phyloP scores from a whole-genome alignment of 495 filamentous ascomycete species.

The Penicillium pancosmium region DNA sequence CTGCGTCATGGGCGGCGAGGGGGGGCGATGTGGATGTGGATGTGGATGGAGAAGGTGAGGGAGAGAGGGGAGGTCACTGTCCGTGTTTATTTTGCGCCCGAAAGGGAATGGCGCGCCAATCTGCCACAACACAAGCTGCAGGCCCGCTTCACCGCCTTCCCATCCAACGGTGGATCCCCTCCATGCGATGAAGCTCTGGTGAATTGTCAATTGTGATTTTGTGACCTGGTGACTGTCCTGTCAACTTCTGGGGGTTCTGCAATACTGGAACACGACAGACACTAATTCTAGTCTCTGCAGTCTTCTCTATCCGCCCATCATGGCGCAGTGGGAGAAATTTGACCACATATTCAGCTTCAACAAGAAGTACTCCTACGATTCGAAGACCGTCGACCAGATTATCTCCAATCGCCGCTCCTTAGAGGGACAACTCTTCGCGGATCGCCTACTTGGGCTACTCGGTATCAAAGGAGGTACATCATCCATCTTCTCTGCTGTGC shows the following conservation, averaged over 20 bases:
- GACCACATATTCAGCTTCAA: conserved; percentile 65
- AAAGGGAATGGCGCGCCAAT: conserved; percentile 42
- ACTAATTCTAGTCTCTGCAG: background rate
- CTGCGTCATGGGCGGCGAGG: conserved; percentile 36
- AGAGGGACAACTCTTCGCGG: conserved; percentile 72
- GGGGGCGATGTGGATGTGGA: conserved; percentile 8
- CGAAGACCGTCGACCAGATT: conserved; percentile 58
- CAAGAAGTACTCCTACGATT: conserved; percentile 63
- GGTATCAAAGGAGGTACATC: conserved; percentile 64
- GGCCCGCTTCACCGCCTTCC: conserved; percentile 26
- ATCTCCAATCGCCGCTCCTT: conserved; percentile 62
- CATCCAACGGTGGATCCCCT: background rate
- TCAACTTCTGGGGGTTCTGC: background rate
- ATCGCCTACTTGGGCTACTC: conserved; percentile 70
- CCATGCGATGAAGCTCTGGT: background rate
- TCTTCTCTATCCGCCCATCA: conserved; percentile 17
- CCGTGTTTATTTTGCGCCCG: conserved; percentile 47
- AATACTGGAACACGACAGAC: background rate
- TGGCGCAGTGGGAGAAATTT: conserved; percentile 58
- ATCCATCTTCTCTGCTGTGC: background rate
- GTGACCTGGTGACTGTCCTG: background rate
- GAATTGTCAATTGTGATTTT: background rate
- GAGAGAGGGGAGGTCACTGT: conserved; percentile 40
- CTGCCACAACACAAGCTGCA: conserved; percentile 44
- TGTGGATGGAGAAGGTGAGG: conserved; percentile 21